Conservation (phyloP, 176 grass and related monocot genomes). For the Calamus simplicifolius region DNA sequence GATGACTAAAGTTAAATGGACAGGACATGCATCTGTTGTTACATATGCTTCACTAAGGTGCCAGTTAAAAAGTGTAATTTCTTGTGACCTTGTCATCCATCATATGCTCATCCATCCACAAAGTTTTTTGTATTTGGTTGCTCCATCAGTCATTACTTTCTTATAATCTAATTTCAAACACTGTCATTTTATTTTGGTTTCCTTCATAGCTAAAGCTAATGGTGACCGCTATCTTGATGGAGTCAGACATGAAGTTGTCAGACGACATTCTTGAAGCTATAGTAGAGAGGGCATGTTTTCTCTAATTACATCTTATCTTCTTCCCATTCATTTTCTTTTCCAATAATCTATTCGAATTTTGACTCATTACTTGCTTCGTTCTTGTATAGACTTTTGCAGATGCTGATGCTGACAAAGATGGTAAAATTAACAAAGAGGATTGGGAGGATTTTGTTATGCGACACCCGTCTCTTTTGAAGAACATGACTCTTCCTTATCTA, state of each 20-base stretch:
- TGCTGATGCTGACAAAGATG: conserved; percentile 42
- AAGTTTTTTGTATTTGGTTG: not conserved
- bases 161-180: too few species aligned
- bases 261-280: conserved; percentile 49
- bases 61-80: too few species aligned
- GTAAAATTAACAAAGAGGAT: conserved; percentile 52
- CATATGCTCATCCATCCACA: not conserved
- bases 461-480: conserved; percentile 57
- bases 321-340: not conserved
- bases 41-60: too few species aligned
- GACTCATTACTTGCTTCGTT: conserved; percentile 5
- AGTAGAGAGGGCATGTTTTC: conserved; percentile 40
- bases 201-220: conserved; percentile 51
- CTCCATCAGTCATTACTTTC: not conserved
- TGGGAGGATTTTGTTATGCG: conserved; percentile 43
- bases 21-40: too few species aligned
- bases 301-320: not conserved
- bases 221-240: conserved; percentile 51
- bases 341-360: not conserved
- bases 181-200: not conserved
- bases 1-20: too few species aligned
- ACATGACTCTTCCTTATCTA: conserved; percentile 56
- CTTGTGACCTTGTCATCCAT: too few species aligned
- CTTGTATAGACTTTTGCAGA: conserved; percentile 47
- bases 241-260: conserved; percentile 38